These are phyloP conservation scores for Neospermospora avenae DNA, from an alignment of 2,329 filamentous ascomycete species.

Conservation along the genomic window DNA sequence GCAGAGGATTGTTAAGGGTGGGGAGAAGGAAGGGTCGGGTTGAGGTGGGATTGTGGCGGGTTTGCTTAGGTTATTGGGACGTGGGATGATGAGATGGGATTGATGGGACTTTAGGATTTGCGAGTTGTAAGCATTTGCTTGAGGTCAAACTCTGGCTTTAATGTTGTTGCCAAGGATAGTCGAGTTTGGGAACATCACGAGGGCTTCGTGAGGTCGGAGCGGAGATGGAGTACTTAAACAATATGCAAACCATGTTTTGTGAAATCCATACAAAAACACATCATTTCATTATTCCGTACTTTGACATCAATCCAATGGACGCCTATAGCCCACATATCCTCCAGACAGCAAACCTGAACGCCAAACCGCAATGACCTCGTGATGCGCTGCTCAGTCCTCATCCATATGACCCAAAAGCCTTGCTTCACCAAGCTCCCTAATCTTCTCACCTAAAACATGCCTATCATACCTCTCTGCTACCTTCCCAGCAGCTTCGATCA, in stretches of 20 bases:
- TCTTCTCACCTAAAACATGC: slow-evolving; percentile 82
- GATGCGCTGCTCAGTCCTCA: slow-evolving; percentile 25
- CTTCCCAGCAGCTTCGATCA: slow-evolving; percentile 88
- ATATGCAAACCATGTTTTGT: too few species aligned
- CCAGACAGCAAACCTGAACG: neutral
- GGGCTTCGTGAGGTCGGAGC: neutral
- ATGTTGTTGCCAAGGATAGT: neutral
- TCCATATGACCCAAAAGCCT: slow-evolving; percentile 29
- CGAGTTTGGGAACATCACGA: neutral
- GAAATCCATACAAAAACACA: neutral
- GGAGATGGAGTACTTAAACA: neutral
- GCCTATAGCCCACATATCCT: neutral
- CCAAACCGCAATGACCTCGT: neutral
- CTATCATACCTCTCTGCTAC: slow-evolving; percentile 83
- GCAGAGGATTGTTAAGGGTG: neutral
- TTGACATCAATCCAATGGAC: neutral
- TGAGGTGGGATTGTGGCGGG: neutral
- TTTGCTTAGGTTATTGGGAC: too few species aligned
- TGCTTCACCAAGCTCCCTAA: slow-evolving; percentile 75
- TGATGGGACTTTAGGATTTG: neutral
- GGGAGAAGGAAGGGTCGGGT: neutral
- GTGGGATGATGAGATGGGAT: neutral
- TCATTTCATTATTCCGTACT: neutral
- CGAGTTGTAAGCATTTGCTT: neutral
- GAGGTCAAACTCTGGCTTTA: neutral